Evolutionary conservation across 2,329 filamentous ascomycete species (phyloP), one percentile per base, ranked within the genome.

Genomic region (Fusarium lateritium): DNA sequence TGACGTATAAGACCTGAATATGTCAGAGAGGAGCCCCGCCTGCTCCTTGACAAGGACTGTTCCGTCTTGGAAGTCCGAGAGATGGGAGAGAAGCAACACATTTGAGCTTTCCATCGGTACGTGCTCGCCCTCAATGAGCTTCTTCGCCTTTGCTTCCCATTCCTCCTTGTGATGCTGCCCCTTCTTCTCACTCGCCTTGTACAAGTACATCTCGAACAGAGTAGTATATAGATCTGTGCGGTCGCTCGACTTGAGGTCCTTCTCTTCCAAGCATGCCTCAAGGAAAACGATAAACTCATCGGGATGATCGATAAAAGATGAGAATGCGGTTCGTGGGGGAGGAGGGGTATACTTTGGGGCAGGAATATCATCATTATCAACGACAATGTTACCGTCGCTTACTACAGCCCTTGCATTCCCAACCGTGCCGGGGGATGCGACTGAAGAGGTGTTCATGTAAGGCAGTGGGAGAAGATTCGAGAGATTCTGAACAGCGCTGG

Each of bases 141-240:
- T 90, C 81, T 96, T 97, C 0, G 96, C 96, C 77, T 97, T 98
- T 43, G 85, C 86, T 76, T 98, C 94, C 95, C 96, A 99, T 68
- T 91, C 88, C 72, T 92, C 88, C 68, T 91, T 90, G 66, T 94
- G 80, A 76, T 79, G 79, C 46, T 84, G 83, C 11, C 90, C 90
- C 74, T 90, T 92, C 75, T 91, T 91, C 60, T 91, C 88, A 62
- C 90, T 92, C 22, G 95, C 92, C 73, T 94, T 96, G 78, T 97
- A 92, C 10, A 99, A 84, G 76, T 98, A 99, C 92, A 99, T 98
- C 79, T 99, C 97, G 76, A 99, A 98, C 15, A 99, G 80, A 0
- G 97, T 98, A 0, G 95, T 98, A 76, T 96, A 96, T 17, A 99
- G 85, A 78, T 99, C 97, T 2, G 91, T 88, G 67, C 90, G 92